A percentile compares a stretch with the other conserved stretches of the same genome.
phyloP scores from a whole-genome alignment of 192 early-diverging fungal genomes.

The Umbelopsis ramanniana region DNA sequence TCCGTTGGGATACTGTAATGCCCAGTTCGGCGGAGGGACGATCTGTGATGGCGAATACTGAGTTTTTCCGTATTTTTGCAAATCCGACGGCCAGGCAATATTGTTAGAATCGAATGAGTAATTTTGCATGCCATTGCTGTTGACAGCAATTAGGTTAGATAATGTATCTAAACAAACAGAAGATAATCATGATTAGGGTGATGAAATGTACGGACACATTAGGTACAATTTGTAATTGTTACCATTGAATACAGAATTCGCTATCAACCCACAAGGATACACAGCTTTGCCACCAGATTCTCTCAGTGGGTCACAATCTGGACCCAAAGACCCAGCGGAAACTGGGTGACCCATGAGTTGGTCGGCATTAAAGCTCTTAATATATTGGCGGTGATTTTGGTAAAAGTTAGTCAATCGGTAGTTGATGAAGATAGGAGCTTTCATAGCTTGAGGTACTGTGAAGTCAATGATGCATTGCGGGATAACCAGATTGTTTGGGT shows the following conservation, averaged over 20 bases:
- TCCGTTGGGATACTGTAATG: conserved; percentile 58
- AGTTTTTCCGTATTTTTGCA: conserved; percentile 69
- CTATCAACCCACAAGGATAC: conserved; percentile 94
- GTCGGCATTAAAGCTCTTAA: conserved; percentile 76
- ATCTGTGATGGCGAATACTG: conserved; percentile 56
- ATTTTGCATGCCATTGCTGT: neutral
- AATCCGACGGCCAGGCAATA: conserved; percentile 89
- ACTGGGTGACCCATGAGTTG: conserved; percentile 70
- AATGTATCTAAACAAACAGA: conserved; percentile 27
- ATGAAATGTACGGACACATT: too few species aligned
- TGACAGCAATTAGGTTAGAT: conserved; percentile 28
- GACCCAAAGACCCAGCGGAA: conserved; percentile 34
- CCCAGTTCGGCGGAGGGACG: conserved; percentile 87
- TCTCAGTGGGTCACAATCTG: conserved; percentile 42
- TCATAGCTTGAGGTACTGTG: conserved; percentile 69
- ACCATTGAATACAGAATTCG: conserved; percentile 89
- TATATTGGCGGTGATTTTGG: conserved; percentile 91
- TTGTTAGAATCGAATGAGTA: conserved; percentile 65
- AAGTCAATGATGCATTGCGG: conserved; percentile 70
- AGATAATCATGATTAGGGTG: too few species aligned
- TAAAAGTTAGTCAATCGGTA: conserved; percentile 96
- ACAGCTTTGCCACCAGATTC: conserved; percentile 45
- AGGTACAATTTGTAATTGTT: conserved; percentile 22
- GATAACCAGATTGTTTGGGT: conserved; percentile 29
- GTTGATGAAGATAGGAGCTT: conserved; percentile 88